These are phyloP conservation scores for Aaosphaeria pasadenensis DNA, from an alignment of 2,329 filamentous ascomycete species.

Conservation along the genomic window DNA sequence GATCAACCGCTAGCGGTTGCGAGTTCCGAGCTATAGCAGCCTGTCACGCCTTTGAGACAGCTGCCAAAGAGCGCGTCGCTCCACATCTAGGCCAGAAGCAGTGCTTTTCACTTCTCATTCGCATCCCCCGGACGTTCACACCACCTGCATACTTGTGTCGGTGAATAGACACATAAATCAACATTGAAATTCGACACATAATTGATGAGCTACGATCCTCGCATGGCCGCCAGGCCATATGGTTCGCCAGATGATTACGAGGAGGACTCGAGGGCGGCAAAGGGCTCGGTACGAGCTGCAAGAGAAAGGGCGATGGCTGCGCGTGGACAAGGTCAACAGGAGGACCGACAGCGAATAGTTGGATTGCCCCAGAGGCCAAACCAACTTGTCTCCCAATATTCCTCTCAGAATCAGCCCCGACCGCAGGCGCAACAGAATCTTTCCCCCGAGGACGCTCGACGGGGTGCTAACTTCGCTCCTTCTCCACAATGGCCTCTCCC, in stretches of 20 bases:
- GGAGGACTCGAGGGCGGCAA: slow-evolving; percentile 17
- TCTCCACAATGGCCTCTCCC: slow-evolving; percentile 47
- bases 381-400: slow-evolving; percentile 27
- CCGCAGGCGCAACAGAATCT: slow-evolving; percentile 11
- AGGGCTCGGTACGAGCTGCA: slow-evolving; percentile 37
- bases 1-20: slow-evolving; percentile 3
- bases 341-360: slow-evolving; percentile 32
- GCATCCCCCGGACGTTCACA: slow-evolving; percentile 3
- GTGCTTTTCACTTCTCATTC: slow-evolving; percentile 1
- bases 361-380: slow-evolving; percentile 35
- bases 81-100: slow-evolving; percentile 6
- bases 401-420: slow-evolving; percentile 7
- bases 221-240: slow-evolving; percentile 28
- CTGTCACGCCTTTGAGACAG: slow-evolving; percentile 12
- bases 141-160: slow-evolving; percentile 24
- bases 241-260: slow-evolving; percentile 21
- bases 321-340: slow-evolving; percentile 23
- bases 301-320: slow-evolving; percentile 30
- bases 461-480: slow-evolving; percentile 22
- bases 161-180: slow-evolving; percentile 26
- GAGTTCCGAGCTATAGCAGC: slow-evolving; percentile 3
- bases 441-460: slow-evolving; percentile 13
- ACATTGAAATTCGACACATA: slow-evolving; percentile 23
- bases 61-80: slow-evolving; percentile 11
- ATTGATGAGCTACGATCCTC: slow-evolving; percentile 39